These are phyloP conservation scores for Citrus mangshanensis DNA, from an alignment of 345 rosid genomes.

Conservation along the genomic window DNA sequence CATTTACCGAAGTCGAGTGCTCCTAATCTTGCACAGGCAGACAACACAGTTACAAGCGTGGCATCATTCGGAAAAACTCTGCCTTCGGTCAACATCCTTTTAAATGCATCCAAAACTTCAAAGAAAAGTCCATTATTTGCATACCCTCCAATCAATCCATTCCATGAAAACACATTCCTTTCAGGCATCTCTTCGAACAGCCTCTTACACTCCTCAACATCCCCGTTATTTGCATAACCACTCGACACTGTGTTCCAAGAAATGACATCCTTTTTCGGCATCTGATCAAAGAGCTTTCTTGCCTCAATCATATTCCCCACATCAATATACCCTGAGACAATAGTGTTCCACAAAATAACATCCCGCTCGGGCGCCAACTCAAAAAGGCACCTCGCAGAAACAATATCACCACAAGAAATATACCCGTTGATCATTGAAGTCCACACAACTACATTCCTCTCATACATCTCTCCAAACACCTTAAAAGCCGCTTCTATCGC, in stretches of 20 bases:
- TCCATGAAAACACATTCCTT: slow-evolving; percentile 82
- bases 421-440: slow-evolving; percentile 63
- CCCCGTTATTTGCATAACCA: slow-evolving; percentile 60
- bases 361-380: slow-evolving; percentile 75
- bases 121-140: slow-evolving; percentile 35
- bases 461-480: slow-evolving; percentile 65
- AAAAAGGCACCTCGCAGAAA: slow-evolving; percentile 55
- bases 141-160: slow-evolving; percentile 64
- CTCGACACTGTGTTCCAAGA: slow-evolving; percentile 79
- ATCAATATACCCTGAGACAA: slow-evolving; percentile 68
- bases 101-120: slow-evolving; percentile 55
- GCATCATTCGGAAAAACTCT: slow-evolving; percentile 61
- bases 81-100: slow-evolving; percentile 55
- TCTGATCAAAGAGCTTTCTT: slow-evolving; percentile 55
- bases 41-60: slow-evolving; percentile 62
- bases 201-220: slow-evolving; percentile 43
- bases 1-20: slow-evolving; percentile 74
- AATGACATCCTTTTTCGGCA: slow-evolving; percentile 71
- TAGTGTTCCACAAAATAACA: slow-evolving; percentile 71
- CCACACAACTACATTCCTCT: slow-evolving; percentile 77
- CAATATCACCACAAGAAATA: slow-evolving; percentile 47
- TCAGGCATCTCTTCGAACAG: slow-evolving; percentile 68
- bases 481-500: slow-evolving; percentile 40
- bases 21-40: slow-evolving; percentile 81
- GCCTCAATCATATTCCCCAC: slow-evolving; percentile 57